These are phyloP conservation scores for Arctium minus DNA, from an alignment of 129 eudicot genomes.

Conservation along the genomic window DNA sequence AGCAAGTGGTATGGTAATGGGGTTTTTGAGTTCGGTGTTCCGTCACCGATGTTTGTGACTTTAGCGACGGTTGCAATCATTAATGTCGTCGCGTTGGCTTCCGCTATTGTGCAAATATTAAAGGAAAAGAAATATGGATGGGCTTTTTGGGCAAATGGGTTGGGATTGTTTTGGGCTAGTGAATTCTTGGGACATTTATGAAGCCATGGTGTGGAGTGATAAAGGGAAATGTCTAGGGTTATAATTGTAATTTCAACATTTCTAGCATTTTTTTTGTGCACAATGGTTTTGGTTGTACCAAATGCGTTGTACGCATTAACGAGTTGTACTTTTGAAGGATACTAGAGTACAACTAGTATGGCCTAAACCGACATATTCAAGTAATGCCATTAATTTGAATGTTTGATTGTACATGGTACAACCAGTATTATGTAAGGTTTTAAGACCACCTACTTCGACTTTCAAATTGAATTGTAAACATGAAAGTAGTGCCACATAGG, in stretches of 20 bases:
- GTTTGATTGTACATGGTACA: no score
- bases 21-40: constrained; percentile 57
- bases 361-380: no score
- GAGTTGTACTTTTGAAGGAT: no score
- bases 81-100: constrained; percentile 41
- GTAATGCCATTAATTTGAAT: no score
- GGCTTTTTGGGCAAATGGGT: no score
- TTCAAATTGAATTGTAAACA: no score
- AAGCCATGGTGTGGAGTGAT: constrained; percentile 64
- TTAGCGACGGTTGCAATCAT: constrained; percentile 41
- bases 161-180: constrained; percentile 51
- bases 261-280: constrained; percentile 30
- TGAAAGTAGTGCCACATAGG: no score
- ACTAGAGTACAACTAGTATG: no score
- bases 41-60: constrained; percentile 71
- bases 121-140: constrained; percentile 15
- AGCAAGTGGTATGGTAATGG: constrained; percentile 64
- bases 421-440: neutral
- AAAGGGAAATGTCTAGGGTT: constrained; percentile 55
- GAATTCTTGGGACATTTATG: constrained; percentile 64
- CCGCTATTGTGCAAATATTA: constrained; percentile 18
- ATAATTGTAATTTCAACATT: constrained; percentile 37
- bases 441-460: no score
- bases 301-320: constrained; percentile 17
- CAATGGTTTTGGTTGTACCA: constrained; percentile 13